Percentiles rank a stretch among this genome's conserved stretches.
phyloP scores from a whole-genome alignment of 805 yeast genomes.

The Cyberlindnera subsufficiens region DNA sequence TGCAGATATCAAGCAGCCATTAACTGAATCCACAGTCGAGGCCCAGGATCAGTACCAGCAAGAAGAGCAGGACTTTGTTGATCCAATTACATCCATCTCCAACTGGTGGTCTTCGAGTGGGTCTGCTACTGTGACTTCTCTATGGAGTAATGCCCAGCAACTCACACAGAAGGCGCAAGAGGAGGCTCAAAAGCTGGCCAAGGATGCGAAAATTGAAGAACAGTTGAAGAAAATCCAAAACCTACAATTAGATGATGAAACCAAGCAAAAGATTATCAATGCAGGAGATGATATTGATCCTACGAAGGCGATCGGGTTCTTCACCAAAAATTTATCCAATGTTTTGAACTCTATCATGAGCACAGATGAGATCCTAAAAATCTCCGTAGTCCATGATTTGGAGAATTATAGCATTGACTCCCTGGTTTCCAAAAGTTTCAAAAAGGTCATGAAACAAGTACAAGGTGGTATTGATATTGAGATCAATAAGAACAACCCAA shows the following conservation, averaged over 20 bases:
- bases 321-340: conserved; percentile 12
- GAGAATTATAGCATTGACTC: conserved; percentile 45
- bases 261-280: conserved; percentile 20
- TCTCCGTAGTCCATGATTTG: conserved; percentile 65
- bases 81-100: conserved; percentile 60
- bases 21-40: not conserved
- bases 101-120: conserved; percentile 76
- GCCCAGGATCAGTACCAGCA: not conserved
- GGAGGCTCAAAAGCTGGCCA: conserved; percentile 24
- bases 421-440: conserved; percentile 48
- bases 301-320: conserved; percentile 22
- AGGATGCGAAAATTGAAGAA: conserved; percentile 25
- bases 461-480: conserved; percentile 69
- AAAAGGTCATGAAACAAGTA: conserved; percentile 63
- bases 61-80: conserved; percentile 29
- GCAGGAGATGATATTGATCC: conserved; percentile 16
- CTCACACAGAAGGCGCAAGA: conserved; percentile 34
- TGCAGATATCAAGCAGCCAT: not conserved
- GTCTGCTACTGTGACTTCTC: conserved; percentile 53
- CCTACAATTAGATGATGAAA: conserved; percentile 20
- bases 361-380: conserved; percentile 49
- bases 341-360: conserved; percentile 28
- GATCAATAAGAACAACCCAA: conserved; percentile 28
- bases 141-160: conserved; percentile 63
- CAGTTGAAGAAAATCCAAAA: conserved; percentile 26